Base-by-base conservation (phyloP, 441 rosid genomes). In the Euphorbia celastroides region DNA sequence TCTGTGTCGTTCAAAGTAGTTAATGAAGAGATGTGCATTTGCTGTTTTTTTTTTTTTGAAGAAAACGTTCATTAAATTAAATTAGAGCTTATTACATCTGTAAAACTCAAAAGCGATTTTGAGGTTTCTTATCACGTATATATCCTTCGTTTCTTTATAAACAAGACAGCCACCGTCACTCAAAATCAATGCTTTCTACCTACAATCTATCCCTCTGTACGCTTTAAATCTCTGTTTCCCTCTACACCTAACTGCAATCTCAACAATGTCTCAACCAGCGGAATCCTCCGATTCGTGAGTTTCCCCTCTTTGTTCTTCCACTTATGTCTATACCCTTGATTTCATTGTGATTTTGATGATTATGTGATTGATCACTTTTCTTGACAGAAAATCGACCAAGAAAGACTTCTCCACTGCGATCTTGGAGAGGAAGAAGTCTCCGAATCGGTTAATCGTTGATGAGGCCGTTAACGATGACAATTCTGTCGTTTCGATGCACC, bases 401-500 rank as follows among this genome's bases (percentile, higher is more conserved):
- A 86, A 81, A 72, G 98, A 89, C 67, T 89, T 88, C 70, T 86
- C 88, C 58, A 92, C 95, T 6, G 93, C 96, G 66, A 89, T 89
- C 66, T 78, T 92, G 44, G 98, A 89, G 81, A 72, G 95, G 65
- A 92, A 92, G 84, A 92, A 92, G 83, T 84, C 95, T 3, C 77
- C 91, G 0, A 92, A 92, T 41, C 83, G 96, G 31, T 83, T 89
- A 25, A 70, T 92, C 54, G 96, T 89, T 17, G 93, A 92, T 48
- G 98, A 92, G 70, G 89, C 97, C 7, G 31, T 79, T 57, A 92
- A 87, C 75, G 97, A 92, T 61, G 96, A 92, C 50, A 92, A 89
- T 79, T 92, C 97, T 2, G 92, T 89, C 10, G 89, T 86, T 48
- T 55, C 87, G 8, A 78, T 92, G 41, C 88, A 92, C 56, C 94